Conservation (phyloP, 805 yeast genomes). For the Huiozyma naganishii region DNA sequence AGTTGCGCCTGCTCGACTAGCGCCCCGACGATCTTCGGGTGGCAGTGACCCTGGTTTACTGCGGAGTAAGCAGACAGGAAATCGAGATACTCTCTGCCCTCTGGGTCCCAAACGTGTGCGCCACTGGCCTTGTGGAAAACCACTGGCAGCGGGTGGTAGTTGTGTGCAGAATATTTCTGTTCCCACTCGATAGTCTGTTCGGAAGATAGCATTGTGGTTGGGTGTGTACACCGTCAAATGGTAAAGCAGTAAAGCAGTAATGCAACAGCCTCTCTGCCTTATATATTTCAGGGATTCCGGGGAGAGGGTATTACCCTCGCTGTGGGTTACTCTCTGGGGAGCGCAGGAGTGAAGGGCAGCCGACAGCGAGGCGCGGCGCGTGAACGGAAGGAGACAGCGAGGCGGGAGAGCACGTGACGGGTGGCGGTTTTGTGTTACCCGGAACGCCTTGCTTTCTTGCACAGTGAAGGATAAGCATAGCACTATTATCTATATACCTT, state of each 20-base stretch:
- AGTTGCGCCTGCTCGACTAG: constrained; percentile 76
- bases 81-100: constrained; percentile 87
- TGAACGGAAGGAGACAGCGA: background rate
- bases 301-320: too few relatives aligned
- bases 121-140: constrained; percentile 81
- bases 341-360: background rate
- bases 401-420: background rate
- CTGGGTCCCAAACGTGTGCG: constrained; percentile 97
- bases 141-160: constrained; percentile 94
- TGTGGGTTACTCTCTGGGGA: too few relatives aligned
- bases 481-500: too few relatives aligned
- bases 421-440: too few relatives aligned
- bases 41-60: constrained; percentile 97
- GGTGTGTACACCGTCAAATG: too few relatives aligned
- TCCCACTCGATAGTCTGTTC: constrained; percentile 58
- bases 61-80: constrained; percentile 93
- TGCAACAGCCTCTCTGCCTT: too few relatives aligned
- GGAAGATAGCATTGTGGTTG: constrained; percentile 37
- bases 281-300: too few relatives aligned
- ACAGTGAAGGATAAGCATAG: too few relatives aligned
- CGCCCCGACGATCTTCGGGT: constrained; percentile 81
- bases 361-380: background rate
- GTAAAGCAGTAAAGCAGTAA: too few relatives aligned
- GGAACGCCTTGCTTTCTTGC: too few relatives aligned
- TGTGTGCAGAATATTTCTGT: constrained; percentile 81